phyloP scores from a whole-genome alignment of 345 rosid genomes.

The Linum usitatissimum region DNA sequence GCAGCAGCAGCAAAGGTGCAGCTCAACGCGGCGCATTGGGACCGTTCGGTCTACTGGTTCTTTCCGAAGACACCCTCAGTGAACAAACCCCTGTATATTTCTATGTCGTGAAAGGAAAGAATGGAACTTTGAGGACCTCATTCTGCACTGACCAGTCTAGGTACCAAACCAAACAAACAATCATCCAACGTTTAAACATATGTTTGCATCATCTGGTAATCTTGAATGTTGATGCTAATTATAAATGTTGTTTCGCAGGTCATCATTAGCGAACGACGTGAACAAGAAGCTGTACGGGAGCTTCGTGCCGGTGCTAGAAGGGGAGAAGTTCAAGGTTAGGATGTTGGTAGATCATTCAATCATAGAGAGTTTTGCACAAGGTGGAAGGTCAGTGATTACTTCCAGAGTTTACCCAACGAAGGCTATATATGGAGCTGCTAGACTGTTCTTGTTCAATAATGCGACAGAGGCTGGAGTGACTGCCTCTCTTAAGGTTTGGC shows the following conservation, averaged over 20 bases:
- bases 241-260: conserved; percentile 27
- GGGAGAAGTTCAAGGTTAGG: conserved; percentile 60
- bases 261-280: conserved; percentile 59
- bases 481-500: conserved; percentile 53
- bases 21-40: conserved; percentile 62
- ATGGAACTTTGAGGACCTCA: conserved; percentile 49
- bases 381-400: conserved; percentile 59
- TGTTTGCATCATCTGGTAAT: not conserved
- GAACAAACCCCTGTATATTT: conserved; percentile 91
- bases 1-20: conserved; percentile 42
- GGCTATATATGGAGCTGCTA: conserved; percentile 61
- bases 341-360: conserved; percentile 81
- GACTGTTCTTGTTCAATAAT: conserved; percentile 66
- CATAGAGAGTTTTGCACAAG: conserved; percentile 71
- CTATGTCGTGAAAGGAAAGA: conserved; percentile 45
- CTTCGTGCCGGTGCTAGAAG: conserved; percentile 54
- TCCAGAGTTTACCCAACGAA: conserved; percentile 65
- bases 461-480: conserved; percentile 37
- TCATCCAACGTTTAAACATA: not conserved
- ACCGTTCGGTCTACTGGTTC: conserved; percentile 80
- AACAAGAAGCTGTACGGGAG: conserved; percentile 42
- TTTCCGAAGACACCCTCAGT: conserved; percentile 41
- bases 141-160: conserved; percentile 71
- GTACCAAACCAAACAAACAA: conserved; percentile 19
- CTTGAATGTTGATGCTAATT: not conserved